Base-by-base conservation (phyloP, 495 filamentous ascomycete species). In the Chaetomium tenue region DNA sequence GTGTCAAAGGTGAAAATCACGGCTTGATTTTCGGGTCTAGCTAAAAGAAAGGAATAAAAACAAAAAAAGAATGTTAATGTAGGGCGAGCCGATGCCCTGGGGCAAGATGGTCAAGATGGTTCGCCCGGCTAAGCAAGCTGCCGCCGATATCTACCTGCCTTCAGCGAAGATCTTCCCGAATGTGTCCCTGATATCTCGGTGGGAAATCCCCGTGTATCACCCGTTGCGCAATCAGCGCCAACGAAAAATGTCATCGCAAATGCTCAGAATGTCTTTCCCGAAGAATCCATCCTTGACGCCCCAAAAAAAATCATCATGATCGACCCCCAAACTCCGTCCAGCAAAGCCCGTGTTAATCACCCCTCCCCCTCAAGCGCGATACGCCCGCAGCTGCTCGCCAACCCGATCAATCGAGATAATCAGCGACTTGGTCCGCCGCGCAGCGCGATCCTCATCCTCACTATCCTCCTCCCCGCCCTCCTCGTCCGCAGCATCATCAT, bases 1-100 rank as follows among this genome's bases (percentile, higher is more conserved):
- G 78, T 89, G 23, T 82, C 93, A 13, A 86, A 78, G 65, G 87
- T 98, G 68, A 80, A 76, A 61, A 78, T 82, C 52, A 57, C 70
- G 18, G 61, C 72, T 48, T 66, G 23, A 66, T 56, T 57, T 57
- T 4, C 28, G 40, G 30, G 26, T n/a, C 40, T 58, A 46, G 23
- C 47, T 44, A 50, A 59, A 58, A 58, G 20, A 13, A 57, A 30
- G 42, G 30, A 33, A 33, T 33, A 40, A 22, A 28, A 46, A 40
- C 11, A 20, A 46, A 57, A 22, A 56, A 23, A 16, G 28, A 33
- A 46, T 7, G 11, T 48, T 48, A 23, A 51, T 39, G 40, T 28
- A 63, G 61, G 53, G 28, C 60, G 52, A 54, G 28, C 58, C 46
- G 26, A 51, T 23, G 18, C 11, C 5, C 58, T 30, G 28, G 23